Conservation (phyloP, 257 asterid genomes). For the Cruciata laevipes region DNA sequence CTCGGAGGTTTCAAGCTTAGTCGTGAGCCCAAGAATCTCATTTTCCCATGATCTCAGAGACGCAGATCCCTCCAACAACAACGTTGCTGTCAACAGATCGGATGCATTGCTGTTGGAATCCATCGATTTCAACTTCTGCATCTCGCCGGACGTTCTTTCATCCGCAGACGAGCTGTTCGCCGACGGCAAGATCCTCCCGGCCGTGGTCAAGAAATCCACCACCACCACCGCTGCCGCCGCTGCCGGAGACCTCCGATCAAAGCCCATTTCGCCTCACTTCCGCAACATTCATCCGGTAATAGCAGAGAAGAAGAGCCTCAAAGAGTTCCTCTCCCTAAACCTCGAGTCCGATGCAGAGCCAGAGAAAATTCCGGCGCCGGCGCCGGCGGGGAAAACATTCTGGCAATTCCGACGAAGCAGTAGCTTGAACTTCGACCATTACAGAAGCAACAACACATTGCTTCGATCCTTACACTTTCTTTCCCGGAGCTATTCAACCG, state of each 20-base stretch:
- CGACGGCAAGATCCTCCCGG: constrained; percentile 74
- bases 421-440: constrained; percentile 43
- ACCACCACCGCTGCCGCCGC: neutral
- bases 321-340: constrained; percentile 48
- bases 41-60: constrained; percentile 64
- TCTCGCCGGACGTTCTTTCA: constrained; percentile 30
- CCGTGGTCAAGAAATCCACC: constrained; percentile 34
- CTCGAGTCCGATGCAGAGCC: constrained; percentile 25
- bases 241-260: constrained; percentile 1
- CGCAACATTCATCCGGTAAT: constrained; percentile 5
- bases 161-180: constrained; percentile 84
- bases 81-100: constrained; percentile 20
- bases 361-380: constrained; percentile 13
- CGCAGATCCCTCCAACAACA: constrained; percentile 44
- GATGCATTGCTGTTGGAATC: constrained; percentile 41
- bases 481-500: constrained; percentile 72
- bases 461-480: constrained; percentile 53
- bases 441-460: constrained; percentile 31
- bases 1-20: constrained; percentile 40
- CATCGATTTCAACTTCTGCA: constrained; percentile 59
- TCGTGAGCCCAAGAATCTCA: constrained; percentile 62
- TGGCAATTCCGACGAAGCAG: constrained; percentile 79
- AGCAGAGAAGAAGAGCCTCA: constrained; percentile 43
- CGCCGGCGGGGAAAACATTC: constrained; percentile 30
- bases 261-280: constrained; percentile 11